Evolutionary conservation across 2,329 filamentous ascomycete genomes (phyloP), one percentile per base, ranked within the genome.

Genomic region (Xylaria sp.): DNA sequence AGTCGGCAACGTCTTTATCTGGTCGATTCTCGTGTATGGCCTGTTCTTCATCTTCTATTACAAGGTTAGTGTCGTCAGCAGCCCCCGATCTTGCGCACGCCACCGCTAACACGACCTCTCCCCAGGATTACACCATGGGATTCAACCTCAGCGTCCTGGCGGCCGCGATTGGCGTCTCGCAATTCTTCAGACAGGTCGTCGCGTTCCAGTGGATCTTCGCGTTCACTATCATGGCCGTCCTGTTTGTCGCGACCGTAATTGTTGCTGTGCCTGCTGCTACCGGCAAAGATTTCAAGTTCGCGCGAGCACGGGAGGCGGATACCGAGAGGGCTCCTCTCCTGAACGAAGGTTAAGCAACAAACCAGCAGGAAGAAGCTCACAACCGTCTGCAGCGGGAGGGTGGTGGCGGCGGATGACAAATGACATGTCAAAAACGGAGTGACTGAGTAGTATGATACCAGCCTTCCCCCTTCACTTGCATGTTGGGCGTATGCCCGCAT

Each of bases 121-220:
- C 21, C 1, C 29, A 79, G 84, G 85, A 88, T 64, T 87, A 87
- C 71, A 88, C 89, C 20, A 88, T 95, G 69, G 91, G 92, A 1
- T 91, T 94, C 70, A 86, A 84, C 49, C 79, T 96, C 64, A 89
- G 86, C 63, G 80, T 92, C 41, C 76, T 95, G 43, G 76, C 85
- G 1, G 86, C 91, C 4, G 84, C 91, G 17, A 84, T 95, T 39
- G 91, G 90, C 11, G 84, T 94, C 16, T 82, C 85, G 13, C 92
- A 96, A 71, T 86, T 95, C 74, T 76, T 86, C 46, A 80, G 82
- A 65, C 85, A 91, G 69, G 72, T 87, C 54, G 79, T 95, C 62
- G 89, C 90, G 6, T 78, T 96, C 60, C 92, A 96, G 75, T 96
- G 91, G 91, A 93, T 95, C 73, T 96, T 96, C 70, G 89, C 91